phyloP scores from a whole-genome alignment of 352 stramenopile species.

The Globisporangium iwayamae region DNA sequence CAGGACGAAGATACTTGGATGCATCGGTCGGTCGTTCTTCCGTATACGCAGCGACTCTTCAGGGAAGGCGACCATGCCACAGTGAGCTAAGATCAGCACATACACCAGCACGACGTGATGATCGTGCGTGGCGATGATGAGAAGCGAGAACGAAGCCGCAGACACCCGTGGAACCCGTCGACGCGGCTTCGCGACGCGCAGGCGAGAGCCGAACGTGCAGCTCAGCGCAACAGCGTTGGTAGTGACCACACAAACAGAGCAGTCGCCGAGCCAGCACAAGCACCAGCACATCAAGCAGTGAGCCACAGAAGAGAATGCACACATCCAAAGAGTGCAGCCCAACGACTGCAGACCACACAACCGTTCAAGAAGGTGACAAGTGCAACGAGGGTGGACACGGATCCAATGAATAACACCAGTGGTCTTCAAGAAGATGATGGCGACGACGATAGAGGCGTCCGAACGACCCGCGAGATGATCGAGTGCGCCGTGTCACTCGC shows the following conservation, averaged over 20 bases:
- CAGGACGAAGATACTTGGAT: no score
- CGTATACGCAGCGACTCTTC: neutral
- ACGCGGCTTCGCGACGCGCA: constrained; percentile 25
- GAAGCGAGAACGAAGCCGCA: neutral
- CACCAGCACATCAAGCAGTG: neutral
- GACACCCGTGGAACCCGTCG: constrained; percentile 45
- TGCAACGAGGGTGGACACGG: neutral
- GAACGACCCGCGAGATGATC: constrained; percentile 41
- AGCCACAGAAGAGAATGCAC: neutral
- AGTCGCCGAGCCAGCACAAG: neutral
- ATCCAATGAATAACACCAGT: no score
- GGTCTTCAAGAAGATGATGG: no score
- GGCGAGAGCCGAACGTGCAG: neutral
- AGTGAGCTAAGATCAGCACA: no score
- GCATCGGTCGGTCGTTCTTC: no score
- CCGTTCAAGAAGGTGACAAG: neutral
- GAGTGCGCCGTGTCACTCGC: constrained; percentile 55
- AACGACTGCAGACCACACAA: neutral
- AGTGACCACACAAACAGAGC: neutral
- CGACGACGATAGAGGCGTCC: neutral
- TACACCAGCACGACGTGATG: neutral
- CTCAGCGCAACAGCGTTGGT: neutral
- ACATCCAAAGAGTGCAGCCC: constrained; percentile 15
- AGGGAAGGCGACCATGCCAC: neutral
- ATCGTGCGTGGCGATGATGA: neutral